phyloP scores from a whole-genome alignment of 768 basidiomycete species.

The Clavaria fumosa region DNA sequence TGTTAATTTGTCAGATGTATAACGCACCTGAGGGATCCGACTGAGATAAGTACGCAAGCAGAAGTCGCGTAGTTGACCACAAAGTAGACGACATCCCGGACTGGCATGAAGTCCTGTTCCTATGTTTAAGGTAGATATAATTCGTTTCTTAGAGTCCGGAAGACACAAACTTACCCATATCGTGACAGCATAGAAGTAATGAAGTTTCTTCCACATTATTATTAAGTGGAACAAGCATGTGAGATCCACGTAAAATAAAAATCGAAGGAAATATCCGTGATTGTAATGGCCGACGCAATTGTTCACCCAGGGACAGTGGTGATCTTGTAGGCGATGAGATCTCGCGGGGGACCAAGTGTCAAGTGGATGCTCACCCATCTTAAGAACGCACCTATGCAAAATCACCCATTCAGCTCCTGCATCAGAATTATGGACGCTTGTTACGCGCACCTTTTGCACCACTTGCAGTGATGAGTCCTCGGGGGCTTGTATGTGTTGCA shows the following conservation, averaged over 20 bases:
- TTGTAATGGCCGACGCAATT: slow-evolving; percentile 93
- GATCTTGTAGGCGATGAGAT: slow-evolving; percentile 32
- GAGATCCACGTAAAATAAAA: slow-evolving; percentile 85
- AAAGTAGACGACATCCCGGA: slow-evolving; percentile 63
- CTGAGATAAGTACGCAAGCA: slow-evolving; percentile 70
- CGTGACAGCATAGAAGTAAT: no score
- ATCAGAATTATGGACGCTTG: no score
- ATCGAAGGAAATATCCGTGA: slow-evolving; percentile 78
- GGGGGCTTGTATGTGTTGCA: slow-evolving; percentile 82
- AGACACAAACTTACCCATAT: no score
- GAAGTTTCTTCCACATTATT: no score
- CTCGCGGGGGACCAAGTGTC: slow-evolving; percentile 3
- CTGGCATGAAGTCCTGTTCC: slow-evolving; percentile 50
- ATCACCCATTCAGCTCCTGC: no score
- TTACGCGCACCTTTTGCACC: slow-evolving; percentile 57
- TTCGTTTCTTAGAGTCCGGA: not conserved
- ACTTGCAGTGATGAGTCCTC: slow-evolving; percentile 82
- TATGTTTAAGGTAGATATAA: not conserved
- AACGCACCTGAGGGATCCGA: slow-evolving; percentile 77
- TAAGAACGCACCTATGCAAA: slow-evolving; percentile 56
- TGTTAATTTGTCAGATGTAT: not conserved
- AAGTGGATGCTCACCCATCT: slow-evolving; percentile 52
- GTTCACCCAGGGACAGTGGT: slow-evolving; percentile 87
- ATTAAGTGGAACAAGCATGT: slow-evolving; percentile 74
- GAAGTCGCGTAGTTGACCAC: slow-evolving; percentile 78